Base-by-base conservation (phyloP, 2,329 filamentous ascomycete species). In the Hypomyces perniciosus region DNA sequence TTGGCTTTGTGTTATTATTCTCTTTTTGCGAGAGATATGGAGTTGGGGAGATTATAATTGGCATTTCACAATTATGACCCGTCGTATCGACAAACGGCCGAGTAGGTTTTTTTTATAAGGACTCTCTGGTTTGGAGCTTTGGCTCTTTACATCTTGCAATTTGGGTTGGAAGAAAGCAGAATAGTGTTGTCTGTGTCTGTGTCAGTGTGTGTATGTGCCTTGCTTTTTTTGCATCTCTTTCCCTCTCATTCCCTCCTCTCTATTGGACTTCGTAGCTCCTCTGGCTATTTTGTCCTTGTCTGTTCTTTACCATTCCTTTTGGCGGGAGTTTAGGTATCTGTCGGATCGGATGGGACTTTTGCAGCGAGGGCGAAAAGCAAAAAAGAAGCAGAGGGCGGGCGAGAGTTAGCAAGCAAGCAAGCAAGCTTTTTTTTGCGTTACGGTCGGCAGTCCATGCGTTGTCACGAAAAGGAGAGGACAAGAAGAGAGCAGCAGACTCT, bases 31-130 rank as follows among this genome's bases (percentile, higher is more conserved):
- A 38, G 46, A 10, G 46, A 20, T 20, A 20, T 20, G 49, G 49
- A 51, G 44, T 51, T 47, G 44, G 49, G 49, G 44, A 43, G 49
- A 34, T 43, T 38, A 38, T 20, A 12, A 38, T 20, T 38, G 35
- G 35, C 35, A 38, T 38, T 38, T 38, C n/a, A 12, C n/a, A 12
- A 6, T 38, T 38, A 38, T 38, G 35, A 38, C 35, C 20, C 10
- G 35, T 38, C 35, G 10, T 38, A 38, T 38, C 35, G 35, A 38
- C 35, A n/a, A 38, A 38, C 35, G 35, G 35, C 35, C 35, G 35
- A 38, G 35, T 38, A 12, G 5, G n/a, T 20, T 38, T 38, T 38
- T 38, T 38, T 38, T 20, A n/a, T 38, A 20, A 20, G 20, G 20
- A 20, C 20, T 20, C 20, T 20, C 20, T 20, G 20, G 20, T 20